Base-by-base conservation (phyloP, 2,329 filamentous ascomycete species). In the Cladosporium sp. region DNA sequence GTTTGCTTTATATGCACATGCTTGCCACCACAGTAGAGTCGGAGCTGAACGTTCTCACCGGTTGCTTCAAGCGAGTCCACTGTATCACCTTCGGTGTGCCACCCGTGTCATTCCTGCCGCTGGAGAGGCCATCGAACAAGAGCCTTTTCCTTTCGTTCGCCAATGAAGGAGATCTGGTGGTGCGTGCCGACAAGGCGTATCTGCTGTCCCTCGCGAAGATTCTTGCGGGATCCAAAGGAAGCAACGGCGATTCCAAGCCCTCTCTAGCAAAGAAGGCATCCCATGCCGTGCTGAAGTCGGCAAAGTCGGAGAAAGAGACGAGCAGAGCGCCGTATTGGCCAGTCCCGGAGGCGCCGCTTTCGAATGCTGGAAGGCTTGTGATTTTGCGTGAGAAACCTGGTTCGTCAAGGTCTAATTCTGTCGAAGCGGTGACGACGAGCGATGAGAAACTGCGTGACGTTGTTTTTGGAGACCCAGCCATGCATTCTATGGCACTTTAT, bases 31-130 rank as follows among this genome's bases (percentile, higher is more conserved):
- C 76, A 1, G 68, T 84, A 3, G 67, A 74, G 37, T 89, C 84
- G 6, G 86, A 92, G 62, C 80, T 95, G 38, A 88, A 79, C 54
- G 67, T 73, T 27, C 76, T 95, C 3, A 83, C 85, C 0, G 77
- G 76, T 1, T 84, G 70, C 67, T 93, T 95, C 71, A 86, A 84
- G 62, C 77, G 88, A 37, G 78, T 95, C 3, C 89, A 95, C 68
- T 95, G 89, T 68, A 74, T 95, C 36, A 91, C 86, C 0, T 95
- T 95, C 59, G 89, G 89, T n/a, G 79, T 88, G 0, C 89, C 89
- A 1, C 89, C 89, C 0, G 75, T 95, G 2, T 86, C 83, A 17
- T 74, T 90, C 1, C 73, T 86, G 1, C 87, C 89, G 0, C 70
- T 95, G 2, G 63, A 74, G 24, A 86, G 80, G 57, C 83, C 86